Evolutionary conservation across 176 grass and related monocot genomes (phyloP).

Genomic region (Musa acuminata): DNA sequence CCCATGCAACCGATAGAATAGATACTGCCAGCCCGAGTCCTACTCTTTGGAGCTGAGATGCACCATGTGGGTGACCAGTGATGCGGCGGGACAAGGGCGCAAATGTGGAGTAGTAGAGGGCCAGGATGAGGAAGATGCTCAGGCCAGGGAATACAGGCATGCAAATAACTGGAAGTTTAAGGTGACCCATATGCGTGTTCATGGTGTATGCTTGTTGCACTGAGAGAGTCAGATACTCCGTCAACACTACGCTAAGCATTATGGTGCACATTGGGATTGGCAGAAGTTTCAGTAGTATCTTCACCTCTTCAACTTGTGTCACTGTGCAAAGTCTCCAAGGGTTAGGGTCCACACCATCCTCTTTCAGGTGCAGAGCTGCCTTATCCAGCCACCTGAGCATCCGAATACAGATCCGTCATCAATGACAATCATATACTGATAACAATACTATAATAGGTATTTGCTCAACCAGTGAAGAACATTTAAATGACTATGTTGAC

Average conservation of each 20-base stretch:
- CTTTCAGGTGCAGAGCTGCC: slow-evolving; percentile 50
- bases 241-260: slow-evolving; percentile 72
- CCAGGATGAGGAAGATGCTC: slow-evolving; percentile 76
- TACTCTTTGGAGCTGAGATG: slow-evolving; percentile 80
- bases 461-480: neutral
- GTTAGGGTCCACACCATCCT: slow-evolving; percentile 6
- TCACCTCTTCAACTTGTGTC: slow-evolving; percentile 63
- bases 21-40: slow-evolving; percentile 67
- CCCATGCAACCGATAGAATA: slow-evolving; percentile 70
- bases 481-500: neutral
- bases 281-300: slow-evolving; percentile 70
- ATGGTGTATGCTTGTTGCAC: slow-evolving; percentile 91
- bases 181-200: slow-evolving; percentile 48
- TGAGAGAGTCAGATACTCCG: slow-evolving; percentile 85
- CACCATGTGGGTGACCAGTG: slow-evolving; percentile 80
- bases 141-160: slow-evolving; percentile 95
- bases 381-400: slow-evolving; percentile 61
- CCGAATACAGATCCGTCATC: neutral
- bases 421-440: neutral
- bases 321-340: slow-evolving; percentile 56
- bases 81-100: slow-evolving; percentile 52
- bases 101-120: slow-evolving; percentile 72
- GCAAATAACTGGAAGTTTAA: slow-evolving; percentile 74
- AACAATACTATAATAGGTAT: neutral
- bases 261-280: slow-evolving; percentile 74